Percentiles rank a stretch among this genome's conserved stretches.
phyloP scores from a whole-genome alignment of 108 stramenopile species.

The Epithemia pelagica region DNA sequence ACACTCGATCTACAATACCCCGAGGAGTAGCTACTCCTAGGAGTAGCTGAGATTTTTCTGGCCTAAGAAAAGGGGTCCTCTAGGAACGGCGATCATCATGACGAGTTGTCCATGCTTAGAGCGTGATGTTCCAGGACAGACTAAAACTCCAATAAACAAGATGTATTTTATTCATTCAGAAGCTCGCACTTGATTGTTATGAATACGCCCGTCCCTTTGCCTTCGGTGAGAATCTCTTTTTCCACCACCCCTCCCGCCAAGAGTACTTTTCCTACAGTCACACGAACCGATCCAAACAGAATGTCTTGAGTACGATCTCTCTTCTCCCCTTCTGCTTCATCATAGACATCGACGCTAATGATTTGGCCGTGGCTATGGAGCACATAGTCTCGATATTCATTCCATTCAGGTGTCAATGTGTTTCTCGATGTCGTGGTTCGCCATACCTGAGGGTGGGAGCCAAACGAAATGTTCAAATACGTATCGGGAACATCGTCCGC shows the following conservation, averaged over 20 bases:
- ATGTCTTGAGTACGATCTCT: constrained; percentile 23
- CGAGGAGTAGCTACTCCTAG: no score
- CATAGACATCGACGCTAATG: constrained; percentile 39
- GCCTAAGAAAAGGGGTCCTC: no score
- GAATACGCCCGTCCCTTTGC: constrained; percentile 25
- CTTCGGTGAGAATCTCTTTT: constrained; percentile 29
- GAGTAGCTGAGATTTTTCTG: no score
- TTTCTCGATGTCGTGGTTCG: constrained; percentile 38
- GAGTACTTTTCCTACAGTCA: constrained; percentile 31
- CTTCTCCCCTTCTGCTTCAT: constrained; percentile 25
- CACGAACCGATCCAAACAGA: constrained; percentile 23
- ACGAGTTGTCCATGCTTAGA: no score
- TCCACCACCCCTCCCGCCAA: constrained; percentile 38
- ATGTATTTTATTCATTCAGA: no score
- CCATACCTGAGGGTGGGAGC: constrained; percentile 18
- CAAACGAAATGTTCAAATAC: constrained; percentile 36
- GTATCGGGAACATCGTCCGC: constrained; percentile 48
- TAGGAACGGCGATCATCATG: no score
- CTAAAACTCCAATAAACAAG: no score
- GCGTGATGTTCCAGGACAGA: no score
- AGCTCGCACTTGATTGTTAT: constrained; percentile 23
- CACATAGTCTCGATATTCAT: constrained; percentile 33
- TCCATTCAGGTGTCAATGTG: constrained; percentile 43
- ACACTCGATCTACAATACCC: no score
- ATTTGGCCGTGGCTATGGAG: constrained; percentile 18